Percentiles rank a stretch among this genome's conserved stretches.
These are phyloP conservation scores for Plasmodium relictum DNA, from an alignment of 169 alveolate species.

Conservation along the genomic window DNA sequence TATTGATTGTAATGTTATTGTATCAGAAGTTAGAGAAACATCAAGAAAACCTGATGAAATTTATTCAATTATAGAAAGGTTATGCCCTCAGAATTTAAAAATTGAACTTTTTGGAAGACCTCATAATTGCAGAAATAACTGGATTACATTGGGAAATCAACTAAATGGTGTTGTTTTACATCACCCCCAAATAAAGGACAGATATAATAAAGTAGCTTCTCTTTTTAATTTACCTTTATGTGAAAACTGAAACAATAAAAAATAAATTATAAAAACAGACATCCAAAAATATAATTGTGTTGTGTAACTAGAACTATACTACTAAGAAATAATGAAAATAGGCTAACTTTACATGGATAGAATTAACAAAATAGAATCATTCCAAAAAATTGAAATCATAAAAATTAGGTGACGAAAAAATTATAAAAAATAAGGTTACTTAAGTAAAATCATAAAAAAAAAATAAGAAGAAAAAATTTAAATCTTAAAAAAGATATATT, in stretches of 20 bases:
- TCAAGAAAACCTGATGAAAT: constrained; percentile 97
- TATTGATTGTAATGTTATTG: constrained; percentile 95
- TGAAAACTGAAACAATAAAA: background rate
- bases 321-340: no score
- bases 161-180: constrained; percentile 87
- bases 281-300: no score
- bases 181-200: constrained; percentile 82
- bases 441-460: no score
- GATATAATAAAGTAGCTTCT: constrained; percentile 69
- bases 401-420: no score
- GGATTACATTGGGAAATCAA: constrained; percentile 95
- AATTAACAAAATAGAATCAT: background rate
- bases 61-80: constrained; percentile 93
- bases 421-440: no score
- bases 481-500: no score
- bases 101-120: constrained; percentile 95
- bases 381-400: no score
- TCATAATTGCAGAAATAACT: constrained; percentile 93
- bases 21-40: constrained; percentile 96
- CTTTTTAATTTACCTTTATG: constrained; percentile 75
- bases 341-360: background rate
- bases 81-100: constrained; percentile 95
- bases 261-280: background rate
- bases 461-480: no score
- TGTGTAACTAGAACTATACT: no score